Evolutionary conservation across 2,329 filamentous ascomycete species (phyloP).

Genomic region (Conoideocrella luteorostrata): DNA sequence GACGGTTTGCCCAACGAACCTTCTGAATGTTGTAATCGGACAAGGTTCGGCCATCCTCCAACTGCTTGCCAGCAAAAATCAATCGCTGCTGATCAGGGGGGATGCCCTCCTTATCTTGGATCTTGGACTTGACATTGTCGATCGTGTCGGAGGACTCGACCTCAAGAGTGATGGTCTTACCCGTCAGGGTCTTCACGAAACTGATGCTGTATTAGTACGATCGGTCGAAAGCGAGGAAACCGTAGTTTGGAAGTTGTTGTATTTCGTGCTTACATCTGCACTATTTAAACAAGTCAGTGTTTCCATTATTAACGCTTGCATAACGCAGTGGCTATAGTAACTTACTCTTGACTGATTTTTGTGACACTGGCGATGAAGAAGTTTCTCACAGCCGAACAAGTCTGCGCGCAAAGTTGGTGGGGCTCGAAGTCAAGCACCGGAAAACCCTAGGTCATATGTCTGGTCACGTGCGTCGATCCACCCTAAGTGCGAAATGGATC

Average conservation of each 20-base stretch:
- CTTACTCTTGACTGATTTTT: conserved; percentile 55
- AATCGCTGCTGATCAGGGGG: conserved; percentile 96
- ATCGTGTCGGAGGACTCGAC: conserved; percentile 98
- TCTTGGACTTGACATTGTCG: conserved; percentile 99
- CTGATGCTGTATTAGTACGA: conserved; percentile 39
- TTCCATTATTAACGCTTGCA: neutral
- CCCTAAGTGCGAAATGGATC: too few relatives aligned
- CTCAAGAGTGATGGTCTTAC: conserved; percentile 99
- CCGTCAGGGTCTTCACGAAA: conserved; percentile 99
- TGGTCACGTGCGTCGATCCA: conserved; percentile 28
- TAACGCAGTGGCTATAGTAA: conserved; percentile 16
- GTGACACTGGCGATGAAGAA: conserved; percentile 39
- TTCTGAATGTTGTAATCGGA: conserved; percentile 99
- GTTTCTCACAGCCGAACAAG: conserved; percentile 25
- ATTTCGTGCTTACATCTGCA: conserved; percentile 74
- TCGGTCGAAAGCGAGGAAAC: conserved; percentile 4
- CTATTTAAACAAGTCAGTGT: conserved; percentile 51
- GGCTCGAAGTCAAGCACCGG: conserved; percentile 25
- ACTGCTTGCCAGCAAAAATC: conserved; percentile 98
- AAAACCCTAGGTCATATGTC: conserved; percentile 31
- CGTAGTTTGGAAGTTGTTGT: conserved; percentile 9
- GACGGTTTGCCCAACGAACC: too few relatives aligned
- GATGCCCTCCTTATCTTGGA: conserved; percentile 99
- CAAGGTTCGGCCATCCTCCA: conserved; percentile 95
- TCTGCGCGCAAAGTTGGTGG: conserved; percentile 39